Conservation (phyloP, 768 basidiomycete genomes). For the Termitomyces sp. region DNA sequence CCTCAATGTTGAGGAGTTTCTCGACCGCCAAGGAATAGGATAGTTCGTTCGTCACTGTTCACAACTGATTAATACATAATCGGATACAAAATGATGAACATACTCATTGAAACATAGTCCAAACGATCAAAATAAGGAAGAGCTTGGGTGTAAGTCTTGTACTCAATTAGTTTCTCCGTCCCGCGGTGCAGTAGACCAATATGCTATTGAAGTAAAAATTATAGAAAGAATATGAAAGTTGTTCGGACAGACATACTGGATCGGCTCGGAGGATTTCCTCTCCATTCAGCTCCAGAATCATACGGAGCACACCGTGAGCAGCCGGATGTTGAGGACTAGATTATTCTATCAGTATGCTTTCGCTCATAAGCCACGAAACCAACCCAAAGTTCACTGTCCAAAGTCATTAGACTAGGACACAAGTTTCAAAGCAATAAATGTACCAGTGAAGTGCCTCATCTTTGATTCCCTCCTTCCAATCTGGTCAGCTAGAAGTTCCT, state of each 20-base stretch:
- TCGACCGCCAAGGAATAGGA: constrained; percentile 98
- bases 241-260: constrained; percentile 52
- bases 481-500: constrained; percentile 77
- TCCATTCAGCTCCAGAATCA: constrained; percentile 97
- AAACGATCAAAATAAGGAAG: constrained; percentile 98
- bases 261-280: constrained; percentile 90
- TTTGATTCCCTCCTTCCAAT: constrained; percentile 65
- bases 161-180: constrained; percentile 98
- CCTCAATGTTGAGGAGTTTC: constrained; percentile 95
- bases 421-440: constrained; percentile 11
- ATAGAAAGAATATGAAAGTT: neutral
- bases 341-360: neutral
- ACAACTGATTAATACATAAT: neutral
- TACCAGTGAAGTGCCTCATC: constrained; percentile 93
- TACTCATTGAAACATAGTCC: constrained; percentile 99
- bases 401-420: constrained; percentile 8
- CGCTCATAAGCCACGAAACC: constrained; percentile 26
- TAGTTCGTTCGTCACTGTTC: constrained; percentile 94
- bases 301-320: constrained; percentile 95
- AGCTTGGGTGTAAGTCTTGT: constrained; percentile 97
- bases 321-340: constrained; percentile 94
- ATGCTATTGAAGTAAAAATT: constrained; percentile 47
- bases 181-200: constrained; percentile 96
- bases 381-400: constrained; percentile 88
- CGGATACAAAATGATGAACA: constrained; percentile 24